These are phyloP conservation scores for Ascochyta koolunga DNA, from an alignment of 2,329 filamentous ascomycete genomes.

Conservation along the genomic window DNA sequence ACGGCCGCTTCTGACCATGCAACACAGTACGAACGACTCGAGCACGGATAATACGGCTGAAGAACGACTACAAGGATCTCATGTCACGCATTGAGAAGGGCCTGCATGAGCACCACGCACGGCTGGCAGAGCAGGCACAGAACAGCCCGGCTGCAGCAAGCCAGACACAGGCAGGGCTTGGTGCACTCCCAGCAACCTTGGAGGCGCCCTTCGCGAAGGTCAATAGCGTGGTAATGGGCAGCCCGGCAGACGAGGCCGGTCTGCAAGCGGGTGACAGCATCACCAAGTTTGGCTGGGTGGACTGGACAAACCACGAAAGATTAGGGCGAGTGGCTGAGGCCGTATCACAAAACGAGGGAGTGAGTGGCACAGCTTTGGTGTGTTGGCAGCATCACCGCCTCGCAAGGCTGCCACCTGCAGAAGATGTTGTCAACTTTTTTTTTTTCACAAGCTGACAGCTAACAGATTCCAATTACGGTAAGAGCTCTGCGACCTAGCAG, in stretches of 20 bases:
- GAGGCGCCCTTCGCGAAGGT: constrained; percentile 84
- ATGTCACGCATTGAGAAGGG: constrained; percentile 84
- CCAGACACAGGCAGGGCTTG: constrained; percentile 28
- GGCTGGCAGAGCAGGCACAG: constrained; percentile 55
- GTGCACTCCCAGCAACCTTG: constrained; percentile 43
- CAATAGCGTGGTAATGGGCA: constrained; percentile 77
- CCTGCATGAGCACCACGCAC: constrained; percentile 91
- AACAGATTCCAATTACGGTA: constrained; percentile 72
- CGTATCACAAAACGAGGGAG: constrained; percentile 87
- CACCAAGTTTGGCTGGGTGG: constrained; percentile 82
- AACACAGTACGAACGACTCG: constrained; percentile 87
- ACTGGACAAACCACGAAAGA: constrained; percentile 83
- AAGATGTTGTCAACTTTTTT: constrained; percentile 10
- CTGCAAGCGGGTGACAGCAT: constrained; percentile 81
- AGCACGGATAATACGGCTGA: constrained; percentile 83
- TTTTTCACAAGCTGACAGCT: constrained; percentile 30
- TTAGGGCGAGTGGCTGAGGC: constrained; percentile 86
- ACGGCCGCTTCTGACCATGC: constrained; percentile 22
- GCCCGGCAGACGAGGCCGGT: constrained; percentile 83
- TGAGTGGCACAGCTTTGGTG: constrained; percentile 57
- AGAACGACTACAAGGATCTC: constrained; percentile 90
- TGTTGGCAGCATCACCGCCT: constrained; percentile 16
- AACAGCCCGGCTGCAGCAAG: constrained; percentile 45
- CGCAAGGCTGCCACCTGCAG: constrained; percentile 16
- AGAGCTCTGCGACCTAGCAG: constrained; percentile 61